A percentile compares a stretch with the other conserved stretches of the same genome.
Conservation (phyloP, 2,329 filamentous ascomycete species). For the Calonectria leucothoes region DNA sequence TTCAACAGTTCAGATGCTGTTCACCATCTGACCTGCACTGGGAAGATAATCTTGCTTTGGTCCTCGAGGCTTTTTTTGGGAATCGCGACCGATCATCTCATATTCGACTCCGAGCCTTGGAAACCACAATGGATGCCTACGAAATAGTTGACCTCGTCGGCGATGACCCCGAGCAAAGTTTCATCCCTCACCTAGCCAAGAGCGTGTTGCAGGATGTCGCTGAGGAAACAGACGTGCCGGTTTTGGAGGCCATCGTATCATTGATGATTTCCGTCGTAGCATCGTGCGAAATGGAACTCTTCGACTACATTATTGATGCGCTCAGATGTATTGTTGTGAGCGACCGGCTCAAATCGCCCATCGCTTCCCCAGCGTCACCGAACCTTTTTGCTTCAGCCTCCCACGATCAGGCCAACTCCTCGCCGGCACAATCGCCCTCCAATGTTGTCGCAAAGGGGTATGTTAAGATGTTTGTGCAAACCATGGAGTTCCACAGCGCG, state of each 20-base stretch:
- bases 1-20: conserved; percentile 75
- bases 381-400: conserved; percentile 35
- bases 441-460: conserved; percentile 80
- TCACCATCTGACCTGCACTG: conserved; percentile 78
- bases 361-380: conserved; percentile 43
- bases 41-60: conserved; percentile 71
- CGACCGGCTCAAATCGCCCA: conserved; percentile 59
- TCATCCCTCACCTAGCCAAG: conserved; percentile 68
- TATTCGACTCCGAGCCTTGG: conserved; percentile 72
- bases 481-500: conserved; percentile 72
- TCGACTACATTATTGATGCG: conserved; percentile 67
- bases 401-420: conserved; percentile 32
- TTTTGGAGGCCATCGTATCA: conserved; percentile 73
- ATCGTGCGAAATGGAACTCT: conserved; percentile 68
- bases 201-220: conserved; percentile 71
- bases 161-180: conserved; percentile 68
- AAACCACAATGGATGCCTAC: conserved; percentile 69
- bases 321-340: conserved; percentile 62
- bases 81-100: conserved; percentile 70
- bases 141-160: conserved; percentile 69
- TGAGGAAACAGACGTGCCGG: conserved; percentile 71
- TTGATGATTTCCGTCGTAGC: conserved; percentile 74
- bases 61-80: conserved; percentile 73
- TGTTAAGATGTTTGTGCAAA: conserved; percentile 80
- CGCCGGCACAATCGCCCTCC: conserved; percentile 64